Evolutionary conservation across 2,329 filamentous ascomycete genomes (phyloP), one percentile per base, ranked within the genome.

Genomic region (Ophiostoma pallidulum): DNA sequence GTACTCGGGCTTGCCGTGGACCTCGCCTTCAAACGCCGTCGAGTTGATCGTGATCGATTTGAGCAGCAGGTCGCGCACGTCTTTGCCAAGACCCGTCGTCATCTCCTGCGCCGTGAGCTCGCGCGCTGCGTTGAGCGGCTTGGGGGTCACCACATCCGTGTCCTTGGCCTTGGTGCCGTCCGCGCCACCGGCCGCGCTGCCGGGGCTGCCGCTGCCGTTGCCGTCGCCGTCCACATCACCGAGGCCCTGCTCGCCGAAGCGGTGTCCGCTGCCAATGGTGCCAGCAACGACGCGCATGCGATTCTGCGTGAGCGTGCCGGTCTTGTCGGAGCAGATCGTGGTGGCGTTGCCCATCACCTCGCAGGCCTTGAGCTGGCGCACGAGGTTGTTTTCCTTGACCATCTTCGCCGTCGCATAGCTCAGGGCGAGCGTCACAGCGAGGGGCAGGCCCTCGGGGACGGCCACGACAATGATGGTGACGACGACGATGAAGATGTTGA

Each of bases 381-480:
- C 84, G 50, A 89, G 66, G 57, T 88, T 88, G 65, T 85, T 84
- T 62, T 88, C 84, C 56, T 78, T 83, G 50, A 87, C 65, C 84
- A 88, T 88, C 47, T 81, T 77, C 10, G 79, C 86, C 1, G 84
- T 88, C 4, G 84, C 84, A 62, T 87, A 88, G 9, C 84, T 84
- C 38, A 89, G 67, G 14, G 84, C 84, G 22, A 89, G 69, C 0
- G 84, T 89, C n/a, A 88, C 84, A 18, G 84, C 84, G 39, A 89
- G 71, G 4, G 84, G 84, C 28, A 89, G 71, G 41, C 84, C 84
- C 68, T 89, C 84, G 4, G 84, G 84, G 39, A 89, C 84, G 29
- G 84, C 84, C 44, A 89, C 84, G 36, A 89, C 84, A 53, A 89
- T 84, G 52, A 89, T 85, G 2, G 84, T 88, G 32, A 88, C 80